phyloP scores from a whole-genome alignment of 2,329 filamentous ascomycete genomes.

The Biscogniauxia marginata region DNA sequence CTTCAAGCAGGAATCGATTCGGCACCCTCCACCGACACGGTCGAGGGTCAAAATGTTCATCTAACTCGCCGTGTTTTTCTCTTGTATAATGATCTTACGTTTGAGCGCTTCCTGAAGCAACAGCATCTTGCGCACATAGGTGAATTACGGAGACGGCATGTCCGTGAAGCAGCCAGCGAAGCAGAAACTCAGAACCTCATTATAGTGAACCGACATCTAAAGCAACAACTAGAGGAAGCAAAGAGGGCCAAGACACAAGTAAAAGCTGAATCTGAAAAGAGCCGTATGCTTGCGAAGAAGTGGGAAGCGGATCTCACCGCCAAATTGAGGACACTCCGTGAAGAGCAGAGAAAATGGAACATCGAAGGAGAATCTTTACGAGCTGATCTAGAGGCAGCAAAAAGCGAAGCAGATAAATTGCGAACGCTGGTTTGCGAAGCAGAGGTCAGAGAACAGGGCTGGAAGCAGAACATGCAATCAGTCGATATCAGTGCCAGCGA shows the following conservation, averaged over 20 bases:
- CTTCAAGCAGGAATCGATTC: constrained; percentile 27
- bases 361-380: constrained; percentile 56
- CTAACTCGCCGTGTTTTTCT: constrained; percentile 74
- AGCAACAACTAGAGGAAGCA: constrained; percentile 69
- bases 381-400: constrained; percentile 56
- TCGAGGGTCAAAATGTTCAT: constrained; percentile 40
- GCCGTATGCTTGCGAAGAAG: constrained; percentile 71
- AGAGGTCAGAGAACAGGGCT: constrained; percentile 65
- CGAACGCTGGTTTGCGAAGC: constrained; percentile 64
- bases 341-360: constrained; percentile 67
- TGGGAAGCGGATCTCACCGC: constrained; percentile 70
- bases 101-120: constrained; percentile 80
- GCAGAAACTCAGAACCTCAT: constrained; percentile 81
- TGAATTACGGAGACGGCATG: constrained; percentile 70
- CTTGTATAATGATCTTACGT: constrained; percentile 76
- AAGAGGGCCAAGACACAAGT: constrained; percentile 69
- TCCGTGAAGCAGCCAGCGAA: constrained; percentile 74
- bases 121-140: constrained; percentile 82
- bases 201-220: constrained; percentile 71
- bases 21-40: constrained; percentile 20
- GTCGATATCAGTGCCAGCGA: constrained; percentile 61
- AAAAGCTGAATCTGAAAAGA: constrained; percentile 70
- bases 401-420: constrained; percentile 62
- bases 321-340: constrained; percentile 64
- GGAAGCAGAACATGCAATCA: constrained; percentile 62